Conservation (phyloP, 352 stramenopile genomes). For the Phytophthora lateralis region DNA sequence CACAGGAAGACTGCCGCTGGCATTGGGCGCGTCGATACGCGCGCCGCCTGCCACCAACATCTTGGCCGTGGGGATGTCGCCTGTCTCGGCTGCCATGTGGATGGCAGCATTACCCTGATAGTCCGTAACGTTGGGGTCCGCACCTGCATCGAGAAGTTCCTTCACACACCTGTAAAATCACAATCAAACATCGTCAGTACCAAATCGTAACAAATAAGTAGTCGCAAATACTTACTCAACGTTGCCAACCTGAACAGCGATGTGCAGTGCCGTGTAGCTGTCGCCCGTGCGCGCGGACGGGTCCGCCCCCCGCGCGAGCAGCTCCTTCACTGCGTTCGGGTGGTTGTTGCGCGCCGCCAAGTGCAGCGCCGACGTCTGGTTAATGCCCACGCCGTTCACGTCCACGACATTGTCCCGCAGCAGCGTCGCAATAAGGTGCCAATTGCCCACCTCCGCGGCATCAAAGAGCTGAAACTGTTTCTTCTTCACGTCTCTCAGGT, state of each 20-base stretch:
- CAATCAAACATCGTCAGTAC: constrained; percentile 23
- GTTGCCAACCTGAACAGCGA: constrained; percentile 76
- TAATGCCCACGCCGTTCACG: constrained; percentile 87
- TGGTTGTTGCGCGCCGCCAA: constrained; percentile 80
- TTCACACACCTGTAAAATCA: constrained; percentile 60
- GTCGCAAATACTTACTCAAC: constrained; percentile 43
- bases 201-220: not conserved
- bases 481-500: constrained; percentile 86
- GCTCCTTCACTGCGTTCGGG: constrained; percentile 73
- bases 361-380: constrained; percentile 85
- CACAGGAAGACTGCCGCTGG: constrained; percentile 79
- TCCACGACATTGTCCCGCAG: constrained; percentile 86
- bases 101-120: constrained; percentile 86
- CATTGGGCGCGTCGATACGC: constrained; percentile 76
- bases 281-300: constrained; percentile 71
- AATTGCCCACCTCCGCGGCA: constrained; percentile 83
- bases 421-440: constrained; percentile 79
- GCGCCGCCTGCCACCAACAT: constrained; percentile 74
- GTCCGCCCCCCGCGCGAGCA: constrained; percentile 73
- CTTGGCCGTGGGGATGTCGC: constrained; percentile 83
- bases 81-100: constrained; percentile 78
- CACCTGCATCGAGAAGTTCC: constrained; percentile 69
- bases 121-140: constrained; percentile 81
- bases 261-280: constrained; percentile 82
- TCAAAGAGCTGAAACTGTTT: constrained; percentile 91